Evolutionary conservation across 1,139 yeast species (phyloP), one percentile per base, ranked within the genome.

Genomic region (Lodderomyces jiufengensis): DNA sequence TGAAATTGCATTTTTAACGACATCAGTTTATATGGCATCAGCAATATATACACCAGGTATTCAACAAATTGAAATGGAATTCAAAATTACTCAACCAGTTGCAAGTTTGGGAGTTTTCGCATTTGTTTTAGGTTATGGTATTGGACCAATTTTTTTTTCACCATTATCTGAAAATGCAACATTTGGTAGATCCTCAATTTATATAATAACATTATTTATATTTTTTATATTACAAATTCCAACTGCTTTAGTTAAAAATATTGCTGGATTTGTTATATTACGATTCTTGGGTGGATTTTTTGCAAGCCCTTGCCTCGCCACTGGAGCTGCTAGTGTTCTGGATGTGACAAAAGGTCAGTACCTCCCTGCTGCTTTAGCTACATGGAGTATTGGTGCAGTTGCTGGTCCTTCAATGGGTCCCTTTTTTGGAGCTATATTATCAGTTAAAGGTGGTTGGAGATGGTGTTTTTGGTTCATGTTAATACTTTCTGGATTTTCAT

Each of bases 1-100:
- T 6, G 58, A 68, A 39, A 59, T 75, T 22, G 63, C 69, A 32
- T 38, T 74, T 26, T 59, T 79, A 38, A 76, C 84, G 2, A 54
- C 66, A 3, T 61, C 73, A 4, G 78, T 77, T 3, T 80, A 80
- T 47, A 73, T 77, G 69, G 82, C 78, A 4, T 67, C 84, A 1
- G 78, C 84, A 1, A 71, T 78, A 18, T 77, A 73, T 46, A 71
- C 84, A 1, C 83, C 85, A 0, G 81, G 80, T 11, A 41, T 61
- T 16, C 54, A 53, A 5, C 48, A 56, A 24, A 51, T 66, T 21
- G 54, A 47, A 55, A 52, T 34, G 14, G 49, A 57, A 46, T 68
- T 53, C 29, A 38, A 58, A 5, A 46, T 71, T 8, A 36, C 47
- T 26, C 45, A 48, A 27, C 49, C 51, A 2, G 47, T 53, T 27